These are phyloP conservation scores for Przewalskia tangutica DNA, from an alignment of 257 asterid genomes.

Conservation along the genomic window DNA sequence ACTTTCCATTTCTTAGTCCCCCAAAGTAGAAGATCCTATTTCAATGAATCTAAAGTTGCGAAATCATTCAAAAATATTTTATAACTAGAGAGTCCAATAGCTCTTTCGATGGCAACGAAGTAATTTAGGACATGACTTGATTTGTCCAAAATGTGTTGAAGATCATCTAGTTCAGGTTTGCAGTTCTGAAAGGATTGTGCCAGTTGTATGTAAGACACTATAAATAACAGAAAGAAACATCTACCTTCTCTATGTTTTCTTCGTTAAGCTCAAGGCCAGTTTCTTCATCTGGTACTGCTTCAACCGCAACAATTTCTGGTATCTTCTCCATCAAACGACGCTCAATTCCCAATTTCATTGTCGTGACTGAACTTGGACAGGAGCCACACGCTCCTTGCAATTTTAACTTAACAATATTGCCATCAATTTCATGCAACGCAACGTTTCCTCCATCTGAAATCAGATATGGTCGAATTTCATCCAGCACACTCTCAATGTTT, in stretches of 20 bases:
- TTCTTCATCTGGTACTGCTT: constrained; percentile 86
- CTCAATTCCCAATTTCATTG: constrained; percentile 97
- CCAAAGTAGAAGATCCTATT: not conserved
- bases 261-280: constrained; percentile 91
- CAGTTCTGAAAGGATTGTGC: not conserved
- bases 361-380: constrained; percentile 76
- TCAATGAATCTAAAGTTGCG: not conserved
- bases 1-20: not conserved
- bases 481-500: constrained; percentile 82
- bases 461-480: constrained; percentile 87
- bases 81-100: not conserved
- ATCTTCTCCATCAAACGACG: constrained; percentile 89
- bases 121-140: not conserved
- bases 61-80: not conserved
- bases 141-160: not conserved
- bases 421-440: constrained; percentile 87
- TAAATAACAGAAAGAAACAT: constrained; percentile 7
- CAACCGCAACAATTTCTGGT: constrained; percentile 91
- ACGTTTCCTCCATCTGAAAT: constrained; percentile 98
- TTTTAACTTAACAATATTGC: constrained; percentile 77
- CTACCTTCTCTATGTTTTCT: constrained; percentile 92
- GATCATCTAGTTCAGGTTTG: not conserved
- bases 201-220: not conserved
- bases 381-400: constrained; percentile 99
- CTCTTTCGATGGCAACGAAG: not conserved